phyloP scores from a whole-genome alignment of 139 green algal species.

The Picochlorum sp. region DNA sequence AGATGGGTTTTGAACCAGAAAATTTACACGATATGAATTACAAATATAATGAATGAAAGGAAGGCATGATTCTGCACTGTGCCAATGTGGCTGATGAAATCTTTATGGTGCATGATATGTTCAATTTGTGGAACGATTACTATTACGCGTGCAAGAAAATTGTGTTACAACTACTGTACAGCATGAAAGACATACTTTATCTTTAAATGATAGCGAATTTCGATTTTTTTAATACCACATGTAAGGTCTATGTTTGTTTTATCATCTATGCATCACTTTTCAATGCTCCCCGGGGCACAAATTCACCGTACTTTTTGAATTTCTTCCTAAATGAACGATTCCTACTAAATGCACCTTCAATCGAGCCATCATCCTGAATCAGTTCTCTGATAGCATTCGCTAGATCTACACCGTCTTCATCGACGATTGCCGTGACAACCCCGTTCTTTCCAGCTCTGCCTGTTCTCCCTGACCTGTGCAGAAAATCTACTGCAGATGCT shows the following conservation, averaged over 20 bases:
- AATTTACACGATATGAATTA: background rate
- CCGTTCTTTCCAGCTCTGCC: slow-evolving; percentile 61
- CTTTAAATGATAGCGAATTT: background rate
- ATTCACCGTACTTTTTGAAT: slow-evolving; percentile 71
- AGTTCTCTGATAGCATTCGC: slow-evolving; percentile 55
- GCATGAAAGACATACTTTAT: too few relatives aligned
- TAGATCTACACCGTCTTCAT: slow-evolving; percentile 34
- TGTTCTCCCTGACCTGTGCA: slow-evolving; percentile 80
- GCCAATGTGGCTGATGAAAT: too few relatives aligned
- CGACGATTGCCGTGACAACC: slow-evolving; percentile 77
- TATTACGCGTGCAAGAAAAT: too few relatives aligned
- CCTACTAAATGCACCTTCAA: slow-evolving; percentile 87
- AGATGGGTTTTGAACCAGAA: background rate
- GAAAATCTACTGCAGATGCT: slow-evolving; percentile 80
- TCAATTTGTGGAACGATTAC: too few relatives aligned
- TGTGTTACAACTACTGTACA: too few relatives aligned
- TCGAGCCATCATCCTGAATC: slow-evolving; percentile 43
- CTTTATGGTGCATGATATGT: too few relatives aligned
- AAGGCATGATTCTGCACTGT: too few relatives aligned
- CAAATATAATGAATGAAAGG: too few relatives aligned
- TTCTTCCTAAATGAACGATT: slow-evolving; percentile 89
- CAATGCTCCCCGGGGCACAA: slow-evolving; percentile 56
- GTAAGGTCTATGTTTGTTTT: background rate
- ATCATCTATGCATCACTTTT: background rate
- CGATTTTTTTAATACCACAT: background rate